Evolutionary conservation across 73 alveolate species (phyloP), one percentile per base, ranked within the genome.

Genomic region (Tetrahymena borealis): DNA sequence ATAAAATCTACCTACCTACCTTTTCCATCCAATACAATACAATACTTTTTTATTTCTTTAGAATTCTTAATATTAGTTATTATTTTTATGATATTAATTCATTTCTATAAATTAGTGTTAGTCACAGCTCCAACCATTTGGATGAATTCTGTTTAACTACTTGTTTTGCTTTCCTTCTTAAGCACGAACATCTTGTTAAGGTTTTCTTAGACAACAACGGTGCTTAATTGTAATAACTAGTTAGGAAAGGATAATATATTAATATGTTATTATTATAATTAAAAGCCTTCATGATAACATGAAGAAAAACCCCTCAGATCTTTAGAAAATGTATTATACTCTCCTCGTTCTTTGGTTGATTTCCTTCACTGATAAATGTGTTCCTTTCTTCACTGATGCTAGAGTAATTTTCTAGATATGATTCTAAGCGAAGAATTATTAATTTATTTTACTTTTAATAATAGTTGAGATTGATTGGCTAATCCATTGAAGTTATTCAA

Each of bases 401-500:
- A 0, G 32, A 36, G 91, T 79, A 79, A 79, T 13, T 60, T 7
- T 2, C 7, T n/a, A n/a, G 20, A 41, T 4, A 41, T 20, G 20
- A 18, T 41, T 31, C 16, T 4, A 0, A 41, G 78, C 16, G 7
- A 41, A 41, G 11, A 18, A 41, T 41, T 41, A 18, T 41, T 41
- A 3, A 41, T 11, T 39, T 0, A 5, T 79, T 79, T 12, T 1
- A 36, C 2, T 32, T 32, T 11, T 6, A 79, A 15, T 24, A 36
- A 16, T 3, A 79, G 78, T 31, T 39, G 60, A 92, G 95, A 28
- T 40, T 92, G 36, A 92, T 92, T 39, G 91, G 93, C 38, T 31
- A 79, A 90, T 40, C 90, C 12, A 92, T 92, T 11, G 95, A 92
- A 92, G 92, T 92, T 9, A 90, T 92, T n/a, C 78, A 92, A 92